Percentiles rank a stretch among this genome's conserved stretches.
Evolutionary conservation across 768 basidiomycete species (phyloP).

Genomic region (Holtermannia corniformis): DNA sequence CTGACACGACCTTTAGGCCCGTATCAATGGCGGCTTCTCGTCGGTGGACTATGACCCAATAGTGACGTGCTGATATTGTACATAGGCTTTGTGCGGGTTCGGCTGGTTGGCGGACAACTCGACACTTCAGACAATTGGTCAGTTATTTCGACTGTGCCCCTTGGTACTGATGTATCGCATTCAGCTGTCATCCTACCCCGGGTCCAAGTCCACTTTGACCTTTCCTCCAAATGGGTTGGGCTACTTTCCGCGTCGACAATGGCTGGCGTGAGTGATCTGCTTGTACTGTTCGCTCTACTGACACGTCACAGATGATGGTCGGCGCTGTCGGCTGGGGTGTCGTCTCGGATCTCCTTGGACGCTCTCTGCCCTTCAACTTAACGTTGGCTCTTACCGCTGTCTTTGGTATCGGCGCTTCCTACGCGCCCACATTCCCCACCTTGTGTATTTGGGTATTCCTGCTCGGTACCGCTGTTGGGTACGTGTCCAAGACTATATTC

Average conservation of each 20-base stretch:
- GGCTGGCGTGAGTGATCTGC: conserved; percentile 27
- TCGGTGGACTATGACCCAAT: conserved; percentile 4
- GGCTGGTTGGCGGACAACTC: conserved; percentile 43
- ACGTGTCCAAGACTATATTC: conserved; percentile 42
- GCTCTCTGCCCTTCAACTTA: conserved; percentile 80
- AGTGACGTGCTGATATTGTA: background rate
- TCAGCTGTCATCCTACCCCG: conserved; percentile 86
- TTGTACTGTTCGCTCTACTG: background rate
- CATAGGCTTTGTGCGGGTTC: conserved; percentile 35
- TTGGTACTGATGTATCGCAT: conserved; percentile 31
- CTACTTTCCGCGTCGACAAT: conserved; percentile 64
- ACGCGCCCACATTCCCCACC: conserved; percentile 56
- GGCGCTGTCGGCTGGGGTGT: conserved; percentile 80
- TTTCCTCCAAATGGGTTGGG: conserved; percentile 68
- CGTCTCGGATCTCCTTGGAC: conserved; percentile 81
- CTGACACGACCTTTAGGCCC: conserved; percentile 15
- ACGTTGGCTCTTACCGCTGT: conserved; percentile 83
- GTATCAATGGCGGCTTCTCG: conserved; percentile 39
- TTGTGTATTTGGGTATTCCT: conserved; percentile 74
- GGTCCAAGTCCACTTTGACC: conserved; percentile 77
- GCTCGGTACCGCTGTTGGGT: conserved; percentile 87
- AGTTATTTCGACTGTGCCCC: conserved; percentile 4
- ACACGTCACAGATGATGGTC: conserved; percentile 85
- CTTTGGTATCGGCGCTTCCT: conserved; percentile 73
- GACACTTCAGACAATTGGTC: conserved; percentile 32